A percentile compares a stretch with the other conserved stretches of the same genome.
Conservation (phyloP, 495 filamentous ascomycete genomes). For the Neurospora intermedia region DNA sequence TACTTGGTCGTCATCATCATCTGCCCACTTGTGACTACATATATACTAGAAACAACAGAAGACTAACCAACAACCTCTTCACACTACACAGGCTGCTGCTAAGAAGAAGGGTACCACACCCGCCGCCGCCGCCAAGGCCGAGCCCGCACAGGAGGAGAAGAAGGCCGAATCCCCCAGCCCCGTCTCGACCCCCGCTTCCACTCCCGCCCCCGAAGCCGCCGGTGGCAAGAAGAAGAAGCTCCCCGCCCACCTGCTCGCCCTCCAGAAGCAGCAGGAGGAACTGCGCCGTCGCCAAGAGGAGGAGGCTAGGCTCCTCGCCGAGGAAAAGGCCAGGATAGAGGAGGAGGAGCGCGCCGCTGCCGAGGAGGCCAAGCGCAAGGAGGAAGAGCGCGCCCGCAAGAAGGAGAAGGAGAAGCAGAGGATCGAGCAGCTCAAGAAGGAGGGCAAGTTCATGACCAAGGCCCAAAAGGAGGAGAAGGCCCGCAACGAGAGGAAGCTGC, state of each 20-base stretch:
- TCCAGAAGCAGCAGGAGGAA: conserved; percentile 90
- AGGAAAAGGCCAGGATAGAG: conserved; percentile 62
- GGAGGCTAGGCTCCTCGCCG: conserved; percentile 52
- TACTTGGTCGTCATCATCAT: neutral
- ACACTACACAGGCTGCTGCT: conserved; percentile 41
- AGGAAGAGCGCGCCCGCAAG: conserved; percentile 52
- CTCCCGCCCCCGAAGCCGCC: conserved; percentile 30
- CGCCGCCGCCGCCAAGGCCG: conserved; percentile 41
- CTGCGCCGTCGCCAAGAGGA: conserved; percentile 67
- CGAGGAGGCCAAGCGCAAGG: conserved; percentile 51
- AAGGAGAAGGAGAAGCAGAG: conserved; percentile 95
- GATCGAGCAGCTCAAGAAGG: conserved; percentile 89
- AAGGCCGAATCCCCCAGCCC: conserved; percentile 23
- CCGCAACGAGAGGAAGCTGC: conserved; percentile 70
- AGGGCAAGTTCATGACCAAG: conserved; percentile 91
- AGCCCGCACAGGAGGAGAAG: conserved; percentile 37
- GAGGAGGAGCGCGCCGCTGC: conserved; percentile 55
- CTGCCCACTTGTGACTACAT: neutral
- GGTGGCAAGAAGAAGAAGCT: conserved; percentile 81
- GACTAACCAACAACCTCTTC: neutral
- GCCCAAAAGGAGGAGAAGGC: conserved; percentile 82
- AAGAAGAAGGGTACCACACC: conserved; percentile 55
- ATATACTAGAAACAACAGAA: neutral
- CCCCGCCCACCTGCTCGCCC: conserved; percentile 63
- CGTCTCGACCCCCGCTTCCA: conserved; percentile 19